A percentile compares a stretch with the other conserved stretches of the same genome.
These are phyloP conservation scores for Hyphopichia wangnamkhiaoensis DNA, from an alignment of 1,139 yeast genomes.

Conservation along the genomic window DNA sequence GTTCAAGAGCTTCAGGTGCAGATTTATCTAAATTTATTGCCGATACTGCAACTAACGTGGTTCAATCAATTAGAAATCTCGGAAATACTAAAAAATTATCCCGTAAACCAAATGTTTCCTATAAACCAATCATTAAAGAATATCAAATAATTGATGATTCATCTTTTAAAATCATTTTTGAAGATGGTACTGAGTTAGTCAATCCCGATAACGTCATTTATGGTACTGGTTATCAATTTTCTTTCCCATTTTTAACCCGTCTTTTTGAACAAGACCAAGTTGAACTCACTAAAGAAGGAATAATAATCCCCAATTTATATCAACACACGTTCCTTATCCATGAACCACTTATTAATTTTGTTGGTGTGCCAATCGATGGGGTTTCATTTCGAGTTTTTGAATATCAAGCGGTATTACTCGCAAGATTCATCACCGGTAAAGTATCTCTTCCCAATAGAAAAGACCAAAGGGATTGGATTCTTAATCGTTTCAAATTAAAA, in stretches of 20 bases:
- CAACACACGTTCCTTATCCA: slow-evolving; percentile 40
- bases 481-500: slow-evolving; percentile 22
- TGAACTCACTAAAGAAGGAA: slow-evolving; percentile 29
- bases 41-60: slow-evolving; percentile 22
- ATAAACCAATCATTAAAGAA: slow-evolving; percentile 25
- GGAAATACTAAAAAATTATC: slow-evolving; percentile 15
- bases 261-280: slow-evolving; percentile 18
- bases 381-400: slow-evolving; percentile 42
- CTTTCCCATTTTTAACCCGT: slow-evolving; percentile 41
- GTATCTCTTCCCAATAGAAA: slow-evolving; percentile 27
- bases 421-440: slow-evolving; percentile 36
- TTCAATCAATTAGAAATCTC: slow-evolving; percentile 29
- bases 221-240: slow-evolving; percentile 47
- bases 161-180: slow-evolving; percentile 26
- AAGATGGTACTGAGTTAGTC: slow-evolving; percentile 25
- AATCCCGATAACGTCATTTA: slow-evolving; percentile 40
- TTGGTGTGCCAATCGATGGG: slow-evolving; percentile 47
- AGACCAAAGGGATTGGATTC: slow-evolving; percentile 34
- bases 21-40: slow-evolving; percentile 36
- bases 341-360: slow-evolving; percentile 38
- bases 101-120: slow-evolving; percentile 19
- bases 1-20: slow-evolving; percentile 47
- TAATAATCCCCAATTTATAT: slow-evolving; percentile 27
- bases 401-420: slow-evolving; percentile 38
- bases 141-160: slow-evolving; percentile 13